A percentile compares a stretch with the other conserved stretches of the same genome.
phyloP scores from a whole-genome alignment of 768 basidiomycete genomes.

The Lactarius indigo region DNA sequence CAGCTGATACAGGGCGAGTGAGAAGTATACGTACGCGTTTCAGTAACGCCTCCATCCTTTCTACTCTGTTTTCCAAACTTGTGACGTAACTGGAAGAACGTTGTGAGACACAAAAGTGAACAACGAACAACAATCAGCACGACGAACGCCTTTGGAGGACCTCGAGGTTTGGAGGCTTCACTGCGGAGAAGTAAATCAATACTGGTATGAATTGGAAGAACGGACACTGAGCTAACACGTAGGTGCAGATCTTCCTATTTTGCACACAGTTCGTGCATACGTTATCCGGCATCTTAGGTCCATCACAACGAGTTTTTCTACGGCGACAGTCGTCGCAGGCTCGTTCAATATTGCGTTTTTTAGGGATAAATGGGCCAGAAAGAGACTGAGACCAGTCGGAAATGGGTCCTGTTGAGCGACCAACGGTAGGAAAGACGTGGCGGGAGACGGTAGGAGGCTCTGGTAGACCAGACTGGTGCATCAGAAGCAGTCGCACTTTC shows the following conservation, averaged over 20 bases:
- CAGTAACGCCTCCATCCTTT: constrained; percentile 37
- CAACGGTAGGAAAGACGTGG: background rate
- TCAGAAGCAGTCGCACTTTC: background rate
- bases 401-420: background rate
- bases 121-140: background rate
- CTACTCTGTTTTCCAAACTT: constrained; percentile 36
- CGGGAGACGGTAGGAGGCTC: constrained; percentile 13
- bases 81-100: constrained; percentile 31
- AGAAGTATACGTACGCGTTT: constrained; percentile 33
- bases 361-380: constrained; percentile 27
- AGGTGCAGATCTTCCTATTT: constrained; percentile 34
- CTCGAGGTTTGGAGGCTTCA: constrained; percentile 38
- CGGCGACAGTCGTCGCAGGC: constrained; percentile 37
- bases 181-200: constrained; percentile 24
- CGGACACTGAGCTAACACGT: constrained; percentile 29
- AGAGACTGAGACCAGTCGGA: constrained; percentile 13
- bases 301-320: constrained; percentile 35
- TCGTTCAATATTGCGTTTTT: constrained; percentile 35
- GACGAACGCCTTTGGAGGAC: constrained; percentile 40
- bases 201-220: background rate
- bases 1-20: background rate
- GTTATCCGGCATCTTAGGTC: constrained; percentile 34
- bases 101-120: constrained; percentile 1
- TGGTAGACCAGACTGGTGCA: constrained; percentile 14
- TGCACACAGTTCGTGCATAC: constrained; percentile 39